Base-by-base conservation (phyloP, 2,329 filamentous ascomycete genomes). In the Juglanconis oblonga region DNA sequence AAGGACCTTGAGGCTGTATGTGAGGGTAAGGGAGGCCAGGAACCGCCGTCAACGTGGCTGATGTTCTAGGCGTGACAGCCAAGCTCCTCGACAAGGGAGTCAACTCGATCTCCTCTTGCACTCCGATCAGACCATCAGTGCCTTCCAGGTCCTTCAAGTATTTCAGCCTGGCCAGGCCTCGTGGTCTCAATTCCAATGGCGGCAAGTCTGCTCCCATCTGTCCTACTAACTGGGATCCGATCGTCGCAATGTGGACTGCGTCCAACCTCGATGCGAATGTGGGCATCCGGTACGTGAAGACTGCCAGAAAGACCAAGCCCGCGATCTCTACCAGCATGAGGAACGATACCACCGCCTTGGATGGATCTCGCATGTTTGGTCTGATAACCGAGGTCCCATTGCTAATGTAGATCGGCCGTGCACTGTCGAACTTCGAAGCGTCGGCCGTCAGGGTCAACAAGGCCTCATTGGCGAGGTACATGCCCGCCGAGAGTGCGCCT, bases 381-480 rank as follows among this genome's bases (percentile, higher is more conserved):
- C 33, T 44, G 55, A 40, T n/a, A 3, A 44, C 35, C 2, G 47
- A 17, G 4, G 55, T 57, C 8, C 55, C 55, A 10, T 57, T 57
- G 29, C 47, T 51, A 14, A 57, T 13, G 14, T 51, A 57, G 14
- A 57, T 57, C 4, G 55, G 55, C 7, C 55, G 47, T 4, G 55
- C 55, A 8, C 47, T 51, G 38, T 57, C 55, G 11, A 57, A 42
- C 13, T 50, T 49, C 6, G 55, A 50, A 1, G 55, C 35, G 9
- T 57, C 55, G 24, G 47, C 47, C 8, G 55, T 57, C 7, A 57
- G 55, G 4, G 36, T 24, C 47, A 57, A 13, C 5, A 57, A 17
- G 24, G 55, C 55, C 31, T 57, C 47, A 6, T 51, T 57, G 36
- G 47, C 55, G 47, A 57, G 55, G 47, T 57, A 57, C 47, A 57